Base-by-base conservation (phyloP, 768 basidiomycete species). In the Russula brevipes region DNA sequence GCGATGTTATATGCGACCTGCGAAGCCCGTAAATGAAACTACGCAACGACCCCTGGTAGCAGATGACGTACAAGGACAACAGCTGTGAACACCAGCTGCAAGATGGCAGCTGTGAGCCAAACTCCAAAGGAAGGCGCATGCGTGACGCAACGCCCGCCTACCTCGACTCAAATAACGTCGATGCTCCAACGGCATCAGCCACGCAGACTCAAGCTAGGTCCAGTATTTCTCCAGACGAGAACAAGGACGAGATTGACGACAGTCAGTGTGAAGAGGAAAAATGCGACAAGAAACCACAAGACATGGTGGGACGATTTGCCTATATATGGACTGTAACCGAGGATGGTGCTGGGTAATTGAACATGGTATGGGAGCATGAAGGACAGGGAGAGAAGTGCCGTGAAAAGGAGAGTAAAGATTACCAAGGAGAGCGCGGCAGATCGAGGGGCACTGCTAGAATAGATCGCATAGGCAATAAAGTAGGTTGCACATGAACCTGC, bases 81-180 rank as follows among this genome's bases (percentile, higher is more conserved):
- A 46, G 76, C 62, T 1, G 88, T 89, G 30, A 88, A 54, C 10
- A 78, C 69, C 38, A 88, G 72, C 45, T 88, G 83, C 54, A 83
- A 59, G 52, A 80, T 66, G 0, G 84, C 77, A 9, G 84, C 76
- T 45, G 75, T 74, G 24, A 86, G 69, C 88, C 87, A 90, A 8
- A 75, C 72, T 1, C 76, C 74, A 79, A 82, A 85, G 2, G 77
- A 61, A 7, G 78, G 75, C 4, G 77, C 73, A 42, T 51, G 57
- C 39, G 72, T 59, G 52, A 66, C 50, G 70, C 78, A 57, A 61
- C 60, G 57, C 62, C 68, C 52, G 63, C 71, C 74, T 0, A 69
- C 69, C 12, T 77, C 75, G 5, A 82, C 80, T 89, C 89, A 91
- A 10, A 85, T 74, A 47, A 85, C 76, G 69, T 90, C 89, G 49